Evolutionary conservation across 768 basidiomycete genomes (phyloP).

Genomic region (button mushroom (Agaricus bisporus)): DNA sequence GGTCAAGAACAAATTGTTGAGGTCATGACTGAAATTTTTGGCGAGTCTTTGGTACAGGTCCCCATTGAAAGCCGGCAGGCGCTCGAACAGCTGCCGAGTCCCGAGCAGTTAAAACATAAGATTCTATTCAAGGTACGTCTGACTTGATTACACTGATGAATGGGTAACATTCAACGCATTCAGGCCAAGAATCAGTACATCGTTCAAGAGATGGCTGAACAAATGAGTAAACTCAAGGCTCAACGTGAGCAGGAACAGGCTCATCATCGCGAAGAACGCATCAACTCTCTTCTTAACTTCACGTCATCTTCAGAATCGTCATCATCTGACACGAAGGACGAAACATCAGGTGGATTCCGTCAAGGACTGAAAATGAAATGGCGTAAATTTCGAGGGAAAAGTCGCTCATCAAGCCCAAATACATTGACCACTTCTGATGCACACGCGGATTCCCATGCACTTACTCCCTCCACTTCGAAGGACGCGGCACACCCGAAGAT

Average conservation of each 20-base stretch:
- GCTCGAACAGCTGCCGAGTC: conserved; percentile 69
- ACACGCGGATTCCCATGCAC: background rate
- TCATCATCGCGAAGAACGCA: conserved; percentile 47
- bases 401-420: conserved; percentile 43
- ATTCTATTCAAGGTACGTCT: conserved; percentile 75
- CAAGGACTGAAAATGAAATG: conserved; percentile 20
- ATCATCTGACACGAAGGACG: conserved; percentile 8
- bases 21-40: conserved; percentile 59
- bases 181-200: conserved; percentile 80
- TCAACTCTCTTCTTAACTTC: conserved; percentile 9
- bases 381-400: conserved; percentile 20
- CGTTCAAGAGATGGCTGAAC: conserved; percentile 72
- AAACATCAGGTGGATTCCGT: conserved; percentile 3
- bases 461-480: too few species aligned
- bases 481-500: conserved; percentile 47
- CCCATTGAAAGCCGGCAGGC: conserved; percentile 37
- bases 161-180: background rate
- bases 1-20: conserved; percentile 77
- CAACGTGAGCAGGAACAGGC: conserved; percentile 58
- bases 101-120: conserved; percentile 70
- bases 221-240: conserved; percentile 59
- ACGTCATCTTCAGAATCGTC: conserved; percentile 16
- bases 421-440: conserved; percentile 43
- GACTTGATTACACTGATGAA: background rate
- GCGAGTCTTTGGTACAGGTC: conserved; percentile 32